Base-by-base conservation (phyloP, 768 basidiomycete genomes). In the Tulasnella sp. region DNA sequence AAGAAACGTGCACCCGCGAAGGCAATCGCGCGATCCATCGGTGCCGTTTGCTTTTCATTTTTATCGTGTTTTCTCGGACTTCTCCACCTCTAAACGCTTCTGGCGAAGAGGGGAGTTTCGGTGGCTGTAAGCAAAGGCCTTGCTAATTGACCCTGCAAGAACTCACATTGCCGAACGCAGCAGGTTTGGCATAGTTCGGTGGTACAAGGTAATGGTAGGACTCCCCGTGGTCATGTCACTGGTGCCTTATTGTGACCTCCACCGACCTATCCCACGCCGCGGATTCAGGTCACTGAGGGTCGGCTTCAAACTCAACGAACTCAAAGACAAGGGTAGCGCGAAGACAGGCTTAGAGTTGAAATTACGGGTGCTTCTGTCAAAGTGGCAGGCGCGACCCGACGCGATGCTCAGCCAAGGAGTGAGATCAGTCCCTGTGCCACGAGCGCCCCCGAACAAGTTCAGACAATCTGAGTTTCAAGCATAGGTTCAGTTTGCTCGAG, bases 1-100 rank as follows among this genome's bases (percentile, higher is more conserved):
- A 68, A 12, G 62, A 27, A 36, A 68, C 62, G 62, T 68, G 62
- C 62, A 68, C 31, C 62, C 34, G 62, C 62, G 62, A 68, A 68
- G 62, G 62, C 34, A 68, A 68, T 68, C 62, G 62, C 62, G 62
- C 62, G 62, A 68, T 68, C 62, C 31, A 34, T 68, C 62, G 56
- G n/a, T n/a, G n/a, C n/a, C n/a, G n/a, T 58, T 58, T 34, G 6
- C 24, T 52, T 52, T 52, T 52, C 21, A 68, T 68, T 68, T 36
- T 36, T 27, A n/a, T n/a, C 3, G 56, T n/a, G 62, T 68, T 68
- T 68, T 34, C 27, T 52, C 52, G 52, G 52, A 21, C 24, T 52
- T 52, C 52, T 52, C 52, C 52, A 52, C 24, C 52, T 52, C 52
- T 52, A 52, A 52, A 52, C 52, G 52, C 52, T 52, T 52, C 52